Conservation (phyloP, 352 stramenopile species). For the Phytophthora citrophthora region DNA sequence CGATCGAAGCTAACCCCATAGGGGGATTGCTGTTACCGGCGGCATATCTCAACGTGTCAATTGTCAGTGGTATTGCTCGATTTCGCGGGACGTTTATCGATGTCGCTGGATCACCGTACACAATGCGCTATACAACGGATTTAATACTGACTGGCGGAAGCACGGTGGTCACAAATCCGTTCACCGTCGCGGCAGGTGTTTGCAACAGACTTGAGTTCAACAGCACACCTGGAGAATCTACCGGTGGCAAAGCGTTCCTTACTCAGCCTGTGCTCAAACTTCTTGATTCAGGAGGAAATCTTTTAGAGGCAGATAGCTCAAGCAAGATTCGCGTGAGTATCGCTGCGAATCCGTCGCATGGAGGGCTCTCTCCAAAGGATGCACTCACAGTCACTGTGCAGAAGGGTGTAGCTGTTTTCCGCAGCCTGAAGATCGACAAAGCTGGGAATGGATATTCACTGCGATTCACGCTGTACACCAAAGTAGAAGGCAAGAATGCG, state of each 20-base stretch:
- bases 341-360: slow-evolving; percentile 73
- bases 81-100: slow-evolving; percentile 79
- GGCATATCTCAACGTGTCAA: slow-evolving; percentile 51
- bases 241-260: slow-evolving; percentile 74
- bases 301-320: slow-evolving; percentile 64
- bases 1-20: slow-evolving; percentile 72
- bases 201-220: slow-evolving; percentile 60
- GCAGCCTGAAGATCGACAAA: slow-evolving; percentile 76
- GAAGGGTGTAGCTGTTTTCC: slow-evolving; percentile 69
- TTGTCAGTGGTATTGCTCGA: slow-evolving; percentile 60
- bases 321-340: slow-evolving; percentile 72
- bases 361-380: slow-evolving; percentile 49
- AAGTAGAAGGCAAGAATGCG: slow-evolving; percentile 38
- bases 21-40: slow-evolving; percentile 59
- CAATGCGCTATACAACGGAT: slow-evolving; percentile 71
- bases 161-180: slow-evolving; percentile 73
- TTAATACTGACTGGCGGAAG: slow-evolving; percentile 55
- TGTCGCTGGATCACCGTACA: slow-evolving; percentile 80
- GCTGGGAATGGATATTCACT: slow-evolving; percentile 79
- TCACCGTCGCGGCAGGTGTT: slow-evolving; percentile 70
- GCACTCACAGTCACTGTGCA: slow-evolving; percentile 51
- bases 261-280: slow-evolving; percentile 82
- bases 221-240: slow-evolving; percentile 43
- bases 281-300: slow-evolving; percentile 77
- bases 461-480: slow-evolving; percentile 69